A percentile compares a stretch with the other conserved stretches of the same genome.
These are phyloP conservation scores for Talaromyces thailandensis DNA, from an alignment of 495 filamentous ascomycete genomes.

Conservation along the genomic window DNA sequence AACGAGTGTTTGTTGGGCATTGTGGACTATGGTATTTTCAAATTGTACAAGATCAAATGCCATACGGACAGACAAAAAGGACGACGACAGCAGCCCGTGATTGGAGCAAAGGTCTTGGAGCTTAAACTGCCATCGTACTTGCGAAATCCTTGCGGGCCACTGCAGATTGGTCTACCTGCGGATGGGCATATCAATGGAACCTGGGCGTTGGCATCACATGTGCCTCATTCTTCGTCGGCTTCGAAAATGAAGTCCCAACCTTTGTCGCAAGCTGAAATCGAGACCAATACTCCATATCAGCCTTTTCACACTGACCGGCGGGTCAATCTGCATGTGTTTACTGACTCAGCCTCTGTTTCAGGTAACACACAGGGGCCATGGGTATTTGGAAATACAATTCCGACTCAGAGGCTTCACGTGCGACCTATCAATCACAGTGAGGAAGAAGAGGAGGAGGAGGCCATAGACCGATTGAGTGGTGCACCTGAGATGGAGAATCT, in stretches of 20 bases:
- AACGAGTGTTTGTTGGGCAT: slow-evolving; percentile 28
- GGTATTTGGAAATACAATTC: slow-evolving; percentile 63
- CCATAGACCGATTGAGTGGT: slow-evolving; percentile 28
- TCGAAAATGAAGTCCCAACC: slow-evolving; percentile 35
- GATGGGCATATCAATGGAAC: slow-evolving; percentile 20
- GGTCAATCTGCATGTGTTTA: slow-evolving; percentile 59
- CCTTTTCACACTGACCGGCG: slow-evolving; percentile 84
- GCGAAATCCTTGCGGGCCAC: slow-evolving; percentile 27
- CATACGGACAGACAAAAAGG: slow-evolving; percentile 28
- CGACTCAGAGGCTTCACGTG: slow-evolving; percentile 53
- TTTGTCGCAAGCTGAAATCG: slow-evolving; percentile 81
- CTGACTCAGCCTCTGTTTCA: slow-evolving; percentile 15
- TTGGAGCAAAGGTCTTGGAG: slow-evolving; percentile 52
- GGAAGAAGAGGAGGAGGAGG: slow-evolving; percentile 43
- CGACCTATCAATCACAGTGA: slow-evolving; percentile 34
- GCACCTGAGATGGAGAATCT: slow-evolving; percentile 42
- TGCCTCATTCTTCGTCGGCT: slow-evolving; percentile 18
- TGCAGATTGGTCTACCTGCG: slow-evolving; percentile 23
- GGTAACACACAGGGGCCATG: slow-evolving; percentile 33
- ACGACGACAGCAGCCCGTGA: slow-evolving; percentile 40
- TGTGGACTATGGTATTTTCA: slow-evolving; percentile 39
- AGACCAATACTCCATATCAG: slow-evolving; percentile 83
- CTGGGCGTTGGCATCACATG: slow-evolving; percentile 26
- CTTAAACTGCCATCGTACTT: slow-evolving; percentile 48
- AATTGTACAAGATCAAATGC: slow-evolving; percentile 57